Conservation (phyloP, 768 basidiomycete genomes). For the Gymnopilus dilepis region DNA sequence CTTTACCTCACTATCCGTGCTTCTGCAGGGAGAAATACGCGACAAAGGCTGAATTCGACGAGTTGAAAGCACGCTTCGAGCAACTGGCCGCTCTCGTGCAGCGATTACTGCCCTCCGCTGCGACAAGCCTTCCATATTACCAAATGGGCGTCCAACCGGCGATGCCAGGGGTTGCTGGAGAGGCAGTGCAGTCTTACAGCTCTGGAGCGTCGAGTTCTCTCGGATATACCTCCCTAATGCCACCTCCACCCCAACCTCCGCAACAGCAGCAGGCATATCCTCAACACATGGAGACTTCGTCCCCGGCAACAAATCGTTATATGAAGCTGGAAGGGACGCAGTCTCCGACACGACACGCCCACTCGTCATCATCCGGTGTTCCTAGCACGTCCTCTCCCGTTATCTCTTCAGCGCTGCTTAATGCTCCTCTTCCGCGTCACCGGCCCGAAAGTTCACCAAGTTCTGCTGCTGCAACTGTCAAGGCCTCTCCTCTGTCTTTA, state of each 20-base stretch:
- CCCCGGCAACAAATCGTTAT: slow-evolving; percentile 25
- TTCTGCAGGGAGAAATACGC: slow-evolving; percentile 77
- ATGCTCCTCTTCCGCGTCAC: slow-evolving; percentile 27
- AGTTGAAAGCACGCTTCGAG: slow-evolving; percentile 69
- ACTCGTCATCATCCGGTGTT: slow-evolving; percentile 18
- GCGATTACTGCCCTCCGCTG: slow-evolving; percentile 42
- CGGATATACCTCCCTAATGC: slow-evolving; percentile 40
- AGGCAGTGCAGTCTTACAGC: slow-evolving; percentile 36
- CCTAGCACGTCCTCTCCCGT: slow-evolving; percentile 28
- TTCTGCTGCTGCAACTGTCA: slow-evolving; percentile 25
- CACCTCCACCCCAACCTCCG: slow-evolving; percentile 35
- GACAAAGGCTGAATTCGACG: slow-evolving; percentile 76
- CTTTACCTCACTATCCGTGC: slow-evolving; percentile 26
- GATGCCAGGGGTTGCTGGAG: slow-evolving; percentile 35
- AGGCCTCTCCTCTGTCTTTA: slow-evolving; percentile 42
- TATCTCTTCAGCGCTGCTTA: slow-evolving; percentile 26
- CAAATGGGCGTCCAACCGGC: slow-evolving; percentile 35
- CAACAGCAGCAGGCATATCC: slow-evolving; percentile 15
- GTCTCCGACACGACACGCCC: slow-evolving; percentile 25
- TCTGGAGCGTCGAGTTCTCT: slow-evolving; percentile 27
- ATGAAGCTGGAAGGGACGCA: slow-evolving; percentile 26
- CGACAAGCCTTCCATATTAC: slow-evolving; percentile 34
- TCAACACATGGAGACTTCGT: slow-evolving; percentile 21
- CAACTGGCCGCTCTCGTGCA: slow-evolving; percentile 62
- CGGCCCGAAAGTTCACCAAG: slow-evolving; percentile 28